These are phyloP conservation scores for Eucalyptus camaldulensis DNA, from an alignment of 345 rosid species.

Conservation along the genomic window DNA sequence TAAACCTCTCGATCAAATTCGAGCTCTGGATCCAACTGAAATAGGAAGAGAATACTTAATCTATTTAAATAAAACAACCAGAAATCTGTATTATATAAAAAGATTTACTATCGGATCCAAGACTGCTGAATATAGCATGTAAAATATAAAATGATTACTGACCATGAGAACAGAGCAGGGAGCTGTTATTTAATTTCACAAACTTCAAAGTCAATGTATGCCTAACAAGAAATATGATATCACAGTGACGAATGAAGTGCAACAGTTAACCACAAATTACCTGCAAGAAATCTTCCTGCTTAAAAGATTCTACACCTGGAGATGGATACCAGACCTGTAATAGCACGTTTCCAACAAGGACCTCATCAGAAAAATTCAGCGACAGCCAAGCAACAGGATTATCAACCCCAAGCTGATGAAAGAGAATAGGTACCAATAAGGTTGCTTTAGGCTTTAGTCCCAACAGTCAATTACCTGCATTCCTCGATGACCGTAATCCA, in stretches of 20 bases:
- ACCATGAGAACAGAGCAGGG: not conserved
- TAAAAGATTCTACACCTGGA: constrained; percentile 76
- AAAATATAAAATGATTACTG: not conserved
- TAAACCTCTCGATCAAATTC: constrained; percentile 98
- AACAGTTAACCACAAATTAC: not conserved
- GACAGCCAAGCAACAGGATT: not conserved
- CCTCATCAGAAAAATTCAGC: constrained; percentile 26
- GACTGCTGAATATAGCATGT: not conserved
- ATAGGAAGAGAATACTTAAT: not conserved
- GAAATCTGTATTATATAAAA: not conserved
- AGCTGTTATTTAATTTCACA: not conserved
- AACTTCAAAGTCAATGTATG: not conserved
- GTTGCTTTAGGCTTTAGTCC: not conserved
- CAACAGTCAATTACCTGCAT: constrained; percentile 69
- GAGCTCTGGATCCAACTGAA: constrained; percentile 93
- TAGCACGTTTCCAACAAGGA: constrained; percentile 29
- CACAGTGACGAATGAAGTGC: not conserved
- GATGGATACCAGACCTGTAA: constrained; percentile 99
- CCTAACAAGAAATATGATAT: not conserved
- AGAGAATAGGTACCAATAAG: not conserved
- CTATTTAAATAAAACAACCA: not conserved
- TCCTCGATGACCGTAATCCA: constrained; percentile 95
- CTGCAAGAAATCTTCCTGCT: constrained; percentile 97
- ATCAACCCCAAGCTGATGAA: not conserved
- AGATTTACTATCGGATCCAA: not conserved